These are phyloP conservation scores for Verticillium zaregamsianum DNA, from an alignment of 2,329 filamentous ascomycete genomes.

Conservation along the genomic window DNA sequence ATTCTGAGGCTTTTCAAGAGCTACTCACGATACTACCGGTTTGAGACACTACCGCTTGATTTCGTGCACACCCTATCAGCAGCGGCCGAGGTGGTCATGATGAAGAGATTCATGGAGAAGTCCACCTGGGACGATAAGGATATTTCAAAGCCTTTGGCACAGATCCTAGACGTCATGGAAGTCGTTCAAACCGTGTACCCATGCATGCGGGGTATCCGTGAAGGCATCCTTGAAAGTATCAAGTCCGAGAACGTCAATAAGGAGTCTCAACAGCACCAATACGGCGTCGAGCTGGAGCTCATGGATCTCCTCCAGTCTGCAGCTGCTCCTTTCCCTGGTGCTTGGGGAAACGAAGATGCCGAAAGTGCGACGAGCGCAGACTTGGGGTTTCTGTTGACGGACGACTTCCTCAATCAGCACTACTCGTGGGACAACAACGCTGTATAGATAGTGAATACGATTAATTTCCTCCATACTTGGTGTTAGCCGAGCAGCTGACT, in stretches of 20 bases:
- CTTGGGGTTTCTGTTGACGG: conserved; percentile 6
- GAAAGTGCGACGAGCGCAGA: not conserved
- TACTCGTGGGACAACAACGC: not conserved
- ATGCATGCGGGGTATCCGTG: conserved; percentile 37
- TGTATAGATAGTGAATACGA: not conserved
- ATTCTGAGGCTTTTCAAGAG: conserved; percentile 39
- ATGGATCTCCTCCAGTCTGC: conserved; percentile 1
- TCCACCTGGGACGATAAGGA: conserved; percentile 35
- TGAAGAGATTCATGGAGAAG: conserved; percentile 37
- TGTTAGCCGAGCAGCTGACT: not conserved
- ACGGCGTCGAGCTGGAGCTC: conserved; percentile 1
- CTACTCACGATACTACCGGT: conserved; percentile 39
- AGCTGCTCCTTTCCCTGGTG: not conserved
- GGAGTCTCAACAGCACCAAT: not conserved
- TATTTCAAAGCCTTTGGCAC: conserved; percentile 45
- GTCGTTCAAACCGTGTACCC: conserved; percentile 47
- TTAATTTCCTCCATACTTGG: not conserved
- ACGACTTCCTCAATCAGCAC: conserved; percentile 3
- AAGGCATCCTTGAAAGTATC: conserved; percentile 20
- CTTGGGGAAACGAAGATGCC: not conserved
- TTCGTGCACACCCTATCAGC: conserved; percentile 46
- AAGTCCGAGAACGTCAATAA: not conserved
- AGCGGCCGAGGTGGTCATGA: conserved; percentile 40
- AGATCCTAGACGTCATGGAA: conserved; percentile 44
- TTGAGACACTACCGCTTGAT: conserved; percentile 38